Conservation (phyloP, 306 rosid genomes). For the Cicer cuneatum region DNA sequence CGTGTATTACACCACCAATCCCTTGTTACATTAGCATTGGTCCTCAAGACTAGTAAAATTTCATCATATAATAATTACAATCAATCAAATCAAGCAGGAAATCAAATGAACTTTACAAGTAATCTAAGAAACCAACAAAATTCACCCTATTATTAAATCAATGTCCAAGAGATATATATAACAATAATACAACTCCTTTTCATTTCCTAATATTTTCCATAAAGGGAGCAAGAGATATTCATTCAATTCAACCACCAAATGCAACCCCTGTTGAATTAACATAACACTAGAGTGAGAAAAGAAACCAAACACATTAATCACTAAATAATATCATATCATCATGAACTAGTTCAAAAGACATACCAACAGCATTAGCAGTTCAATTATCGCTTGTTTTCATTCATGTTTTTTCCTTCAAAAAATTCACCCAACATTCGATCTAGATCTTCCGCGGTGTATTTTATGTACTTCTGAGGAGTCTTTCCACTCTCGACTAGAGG, state of each 20-base stretch:
- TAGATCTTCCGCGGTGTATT: slow-evolving; percentile 83
- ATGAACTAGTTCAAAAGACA: neutral
- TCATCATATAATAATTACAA: slow-evolving; percentile 30
- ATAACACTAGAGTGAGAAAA: neutral
- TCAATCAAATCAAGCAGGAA: slow-evolving; percentile 4
- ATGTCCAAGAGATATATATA: slow-evolving; percentile 1
- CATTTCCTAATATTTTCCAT: slow-evolving; percentile 10
- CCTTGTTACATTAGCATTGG: neutral
- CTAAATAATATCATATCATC: neutral
- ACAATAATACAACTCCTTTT: slow-evolving; percentile 3
- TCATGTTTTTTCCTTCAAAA: slow-evolving; percentile 88
- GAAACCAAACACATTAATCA: slow-evolving; percentile 25
- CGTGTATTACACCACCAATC: slow-evolving; percentile 2
- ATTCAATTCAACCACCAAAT: slow-evolving; percentile 25
- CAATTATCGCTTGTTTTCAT: slow-evolving; percentile 65
- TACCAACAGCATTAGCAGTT: slow-evolving; percentile 25
- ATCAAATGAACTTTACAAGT: slow-evolving; percentile 42
- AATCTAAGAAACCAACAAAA: slow-evolving; percentile 27
- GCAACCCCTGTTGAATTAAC: slow-evolving; percentile 22
- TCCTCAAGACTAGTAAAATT: slow-evolving; percentile 21
- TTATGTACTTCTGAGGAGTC: slow-evolving; percentile 84
- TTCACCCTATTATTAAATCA: slow-evolving; percentile 38
- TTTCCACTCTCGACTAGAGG: slow-evolving; percentile 87
- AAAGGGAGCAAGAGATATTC: slow-evolving; percentile 6
- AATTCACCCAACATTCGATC: slow-evolving; percentile 94